Evolutionary conservation across 768 basidiomycete species (phyloP).

Genomic region (Tylopilus vinaceipallidus): DNA sequence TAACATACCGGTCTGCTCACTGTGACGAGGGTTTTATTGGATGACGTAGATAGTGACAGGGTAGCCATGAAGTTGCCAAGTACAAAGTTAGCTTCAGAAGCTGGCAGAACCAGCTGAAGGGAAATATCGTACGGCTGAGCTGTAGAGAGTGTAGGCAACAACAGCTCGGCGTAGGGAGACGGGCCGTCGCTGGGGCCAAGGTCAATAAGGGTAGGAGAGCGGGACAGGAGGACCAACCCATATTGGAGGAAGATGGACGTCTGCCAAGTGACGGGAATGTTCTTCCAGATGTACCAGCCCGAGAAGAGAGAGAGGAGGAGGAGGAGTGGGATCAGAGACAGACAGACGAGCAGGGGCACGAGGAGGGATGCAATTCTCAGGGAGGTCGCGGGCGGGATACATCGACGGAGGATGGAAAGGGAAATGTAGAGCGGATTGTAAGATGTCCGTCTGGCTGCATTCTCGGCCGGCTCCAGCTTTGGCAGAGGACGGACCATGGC

Average conservation of each 20-base stretch:
- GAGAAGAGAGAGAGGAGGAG: conserved; percentile 60
- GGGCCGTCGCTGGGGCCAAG: conserved; percentile 51
- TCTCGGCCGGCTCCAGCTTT: conserved; percentile 21
- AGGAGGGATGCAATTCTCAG: conserved; percentile 52
- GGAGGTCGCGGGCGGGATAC: conserved; percentile 10
- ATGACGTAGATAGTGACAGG: conserved; percentile 54
- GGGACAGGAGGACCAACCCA: conserved; percentile 50
- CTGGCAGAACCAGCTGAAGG: conserved; percentile 62
- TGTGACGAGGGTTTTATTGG: conserved; percentile 61
- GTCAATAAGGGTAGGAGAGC: conserved; percentile 2
- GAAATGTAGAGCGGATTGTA: conserved; percentile 11
- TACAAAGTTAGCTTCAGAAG: conserved; percentile 61
- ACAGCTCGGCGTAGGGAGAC: conserved; percentile 59
- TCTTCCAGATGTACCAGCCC: conserved; percentile 75
- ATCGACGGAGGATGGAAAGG: conserved; percentile 1
- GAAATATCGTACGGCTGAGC: conserved; percentile 76
- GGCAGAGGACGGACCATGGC: conserved; percentile 21
- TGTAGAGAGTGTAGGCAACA: conserved; percentile 50
- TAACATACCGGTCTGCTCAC: conserved; percentile 65
- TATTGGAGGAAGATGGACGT: conserved; percentile 72
- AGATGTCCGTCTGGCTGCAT: neutral
- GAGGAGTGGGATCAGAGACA: conserved; percentile 61
- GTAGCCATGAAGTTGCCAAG: conserved; percentile 86
- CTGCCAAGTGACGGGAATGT: conserved; percentile 68
- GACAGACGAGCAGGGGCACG: conserved; percentile 62